Conservation (phyloP, 106 monocot species). For the Dioscorea dumetorum region DNA sequence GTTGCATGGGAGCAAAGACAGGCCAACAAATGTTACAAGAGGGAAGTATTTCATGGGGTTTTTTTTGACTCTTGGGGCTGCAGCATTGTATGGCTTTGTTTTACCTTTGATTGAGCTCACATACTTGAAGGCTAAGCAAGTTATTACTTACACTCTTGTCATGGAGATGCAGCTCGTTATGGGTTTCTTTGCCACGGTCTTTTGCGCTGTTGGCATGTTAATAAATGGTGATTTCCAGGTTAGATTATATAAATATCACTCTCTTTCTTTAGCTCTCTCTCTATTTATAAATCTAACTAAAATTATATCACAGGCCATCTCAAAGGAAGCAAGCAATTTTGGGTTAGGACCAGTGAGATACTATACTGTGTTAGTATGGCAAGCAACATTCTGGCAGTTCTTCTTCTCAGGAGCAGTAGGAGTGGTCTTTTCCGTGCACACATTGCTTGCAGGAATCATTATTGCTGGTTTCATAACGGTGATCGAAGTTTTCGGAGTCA, state of each 20-base stretch:
- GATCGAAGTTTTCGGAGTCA: too few species aligned
- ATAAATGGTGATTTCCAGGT: constrained; percentile 14
- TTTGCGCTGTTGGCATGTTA: constrained; percentile 5
- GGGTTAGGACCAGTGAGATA: constrained; percentile 15
- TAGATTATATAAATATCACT: not conserved
- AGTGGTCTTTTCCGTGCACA: constrained; percentile 3
- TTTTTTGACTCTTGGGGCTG: constrained; percentile 10
- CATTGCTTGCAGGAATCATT: constrained; percentile 15
- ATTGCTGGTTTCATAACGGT: not conserved
- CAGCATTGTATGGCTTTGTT: constrained; percentile 17
- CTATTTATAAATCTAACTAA: too few species aligned
- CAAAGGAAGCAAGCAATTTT: constrained; percentile 7
- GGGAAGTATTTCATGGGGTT: constrained; percentile 10
- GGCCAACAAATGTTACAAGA: constrained; percentile 3
- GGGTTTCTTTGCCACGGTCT: not conserved
- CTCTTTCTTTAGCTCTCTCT: too few species aligned
- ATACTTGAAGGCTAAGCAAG: constrained; percentile 4
- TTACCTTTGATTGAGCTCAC: constrained; percentile 18
- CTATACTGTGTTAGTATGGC: constrained; percentile 7
- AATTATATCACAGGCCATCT: constrained; percentile 12
- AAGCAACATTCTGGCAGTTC: constrained; percentile 8
- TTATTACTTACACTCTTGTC: too few species aligned
- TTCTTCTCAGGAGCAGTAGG: constrained; percentile 10
- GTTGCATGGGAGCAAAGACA: constrained; percentile 5
- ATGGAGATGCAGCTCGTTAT: too few species aligned